phyloP scores from a whole-genome alignment of 2,329 filamentous ascomycete genomes.

The Penicillium occitanis region DNA sequence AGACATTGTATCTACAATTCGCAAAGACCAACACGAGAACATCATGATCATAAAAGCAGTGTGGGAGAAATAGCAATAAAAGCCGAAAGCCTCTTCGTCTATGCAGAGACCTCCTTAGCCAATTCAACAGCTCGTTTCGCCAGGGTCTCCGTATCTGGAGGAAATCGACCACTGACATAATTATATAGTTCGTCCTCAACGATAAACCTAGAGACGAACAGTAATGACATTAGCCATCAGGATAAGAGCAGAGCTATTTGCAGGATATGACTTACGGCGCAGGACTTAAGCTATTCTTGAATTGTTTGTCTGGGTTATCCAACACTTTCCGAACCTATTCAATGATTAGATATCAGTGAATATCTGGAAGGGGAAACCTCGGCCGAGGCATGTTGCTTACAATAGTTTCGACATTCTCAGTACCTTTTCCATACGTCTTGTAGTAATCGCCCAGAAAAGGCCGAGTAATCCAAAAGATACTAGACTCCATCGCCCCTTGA shows the following conservation, averaged over 20 bases:
- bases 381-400: conserved; percentile 33
- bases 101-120: conserved; percentile 31
- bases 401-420: conserved; percentile 50
- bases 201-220: conserved; percentile 20
- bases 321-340: conserved; percentile 47
- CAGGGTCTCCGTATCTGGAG: conserved; percentile 36
- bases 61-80: background rate
- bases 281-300: conserved; percentile 18
- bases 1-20: background rate
- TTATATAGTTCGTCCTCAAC: conserved; percentile 43
- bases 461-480: conserved; percentile 52
- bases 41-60: background rate
- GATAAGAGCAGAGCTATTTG: background rate
- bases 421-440: conserved; percentile 56
- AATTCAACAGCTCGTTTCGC: conserved; percentile 47
- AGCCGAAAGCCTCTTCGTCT: background rate
- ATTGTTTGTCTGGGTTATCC: conserved; percentile 44
- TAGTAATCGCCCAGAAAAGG: conserved; percentile 56
- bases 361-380: background rate
- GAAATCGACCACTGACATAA: conserved; percentile 23
- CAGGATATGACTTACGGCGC: conserved; percentile 12
- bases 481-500: conserved; percentile 51
- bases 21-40: background rate
- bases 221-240: background rate
- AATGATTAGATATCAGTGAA: background rate